These are phyloP conservation scores for Posidonia australis DNA, from an alignment of 106 monocot genomes.

Conservation along the genomic window DNA sequence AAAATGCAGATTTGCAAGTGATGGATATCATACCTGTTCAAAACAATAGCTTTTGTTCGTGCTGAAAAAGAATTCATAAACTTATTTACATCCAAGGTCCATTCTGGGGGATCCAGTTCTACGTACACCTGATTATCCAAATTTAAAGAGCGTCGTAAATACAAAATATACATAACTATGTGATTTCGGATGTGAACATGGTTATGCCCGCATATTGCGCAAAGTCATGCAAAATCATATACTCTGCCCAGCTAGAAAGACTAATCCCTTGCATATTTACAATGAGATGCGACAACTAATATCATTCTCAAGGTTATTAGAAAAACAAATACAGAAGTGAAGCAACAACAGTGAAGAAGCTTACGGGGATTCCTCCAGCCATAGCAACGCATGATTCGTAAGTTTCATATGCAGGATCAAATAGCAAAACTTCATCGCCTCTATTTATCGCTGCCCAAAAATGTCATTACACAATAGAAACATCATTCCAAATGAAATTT, in stretches of 20 bases:
- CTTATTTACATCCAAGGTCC: constrained; percentile 58
- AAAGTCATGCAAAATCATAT: too few relatives aligned
- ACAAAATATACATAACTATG: too few relatives aligned
- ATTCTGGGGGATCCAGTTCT: constrained; percentile 62
- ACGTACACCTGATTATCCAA: constrained; percentile 67
- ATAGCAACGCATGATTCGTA: constrained; percentile 62
- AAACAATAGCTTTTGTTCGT: constrained; percentile 74
- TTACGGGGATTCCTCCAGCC: constrained; percentile 83
- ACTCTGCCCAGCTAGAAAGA: too few relatives aligned
- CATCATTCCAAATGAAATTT: background rate
- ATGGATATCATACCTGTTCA: constrained; percentile 98
- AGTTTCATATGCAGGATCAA: constrained; percentile 93
- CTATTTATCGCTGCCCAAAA: constrained; percentile 50
- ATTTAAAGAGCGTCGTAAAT: background rate
- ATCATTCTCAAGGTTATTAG: too few relatives aligned
- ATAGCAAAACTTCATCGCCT: constrained; percentile 77
- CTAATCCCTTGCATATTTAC: too few relatives aligned
- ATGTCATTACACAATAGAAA: constrained; percentile 1
- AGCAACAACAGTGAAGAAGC: too few relatives aligned
- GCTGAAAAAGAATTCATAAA: constrained; percentile 56
- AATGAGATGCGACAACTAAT: too few relatives aligned
- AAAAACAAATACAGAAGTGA: too few relatives aligned
- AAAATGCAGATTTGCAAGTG: too few relatives aligned
- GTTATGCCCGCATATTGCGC: too few relatives aligned
- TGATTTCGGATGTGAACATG: too few relatives aligned